A percentile compares a stretch with the other conserved stretches of the same genome.
phyloP scores from a whole-genome alignment of 805 yeast genomes.

The Clavispora santaluciae region DNA sequence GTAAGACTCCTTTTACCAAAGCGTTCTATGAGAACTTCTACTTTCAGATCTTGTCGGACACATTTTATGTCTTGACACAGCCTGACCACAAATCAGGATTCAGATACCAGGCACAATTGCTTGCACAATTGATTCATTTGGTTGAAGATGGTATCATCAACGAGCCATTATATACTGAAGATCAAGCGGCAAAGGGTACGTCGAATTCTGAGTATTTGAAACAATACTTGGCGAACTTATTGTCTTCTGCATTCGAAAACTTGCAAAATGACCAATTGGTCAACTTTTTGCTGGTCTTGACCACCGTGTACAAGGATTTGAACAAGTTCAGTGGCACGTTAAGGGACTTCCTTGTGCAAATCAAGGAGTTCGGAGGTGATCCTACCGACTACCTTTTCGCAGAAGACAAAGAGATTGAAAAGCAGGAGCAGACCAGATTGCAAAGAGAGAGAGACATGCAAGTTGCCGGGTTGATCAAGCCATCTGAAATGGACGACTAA shows the following conservation, averaged over 20 bases:
- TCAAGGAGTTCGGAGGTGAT: conserved; percentile 93
- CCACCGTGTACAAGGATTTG: conserved; percentile 67
- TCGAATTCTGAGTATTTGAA: conserved; percentile 73
- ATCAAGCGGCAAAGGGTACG: conserved; percentile 81
- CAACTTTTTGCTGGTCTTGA: conserved; percentile 74
- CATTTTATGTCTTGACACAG: conserved; percentile 90
- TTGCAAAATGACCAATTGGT: conserved; percentile 77
- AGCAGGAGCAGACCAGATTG: conserved; percentile 58
- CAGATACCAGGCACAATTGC: conserved; percentile 75
- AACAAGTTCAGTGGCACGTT: conserved; percentile 74
- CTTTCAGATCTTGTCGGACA: conserved; percentile 84
- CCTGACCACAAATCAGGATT: conserved; percentile 98
- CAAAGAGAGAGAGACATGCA: conserved; percentile 79
- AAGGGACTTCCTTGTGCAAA: conserved; percentile 94
- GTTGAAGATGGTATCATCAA: conserved; percentile 72
- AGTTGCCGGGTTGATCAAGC: conserved; percentile 92
- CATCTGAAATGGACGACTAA: conserved; percentile 87
- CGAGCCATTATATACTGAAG: conserved; percentile 75
- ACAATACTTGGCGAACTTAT: conserved; percentile 75
- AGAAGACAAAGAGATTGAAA: conserved; percentile 82
- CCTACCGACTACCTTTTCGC: conserved; percentile 91
- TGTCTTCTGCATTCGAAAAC: conserved; percentile 88
- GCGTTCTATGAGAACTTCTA: conserved; percentile 87
- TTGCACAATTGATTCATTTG: conserved; percentile 77
- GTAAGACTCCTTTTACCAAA: conserved; percentile 66